These are phyloP conservation scores for Farysia itapuensis DNA, from an alignment of 1,284 basidiomycete genomes.

Conservation along the genomic window DNA sequence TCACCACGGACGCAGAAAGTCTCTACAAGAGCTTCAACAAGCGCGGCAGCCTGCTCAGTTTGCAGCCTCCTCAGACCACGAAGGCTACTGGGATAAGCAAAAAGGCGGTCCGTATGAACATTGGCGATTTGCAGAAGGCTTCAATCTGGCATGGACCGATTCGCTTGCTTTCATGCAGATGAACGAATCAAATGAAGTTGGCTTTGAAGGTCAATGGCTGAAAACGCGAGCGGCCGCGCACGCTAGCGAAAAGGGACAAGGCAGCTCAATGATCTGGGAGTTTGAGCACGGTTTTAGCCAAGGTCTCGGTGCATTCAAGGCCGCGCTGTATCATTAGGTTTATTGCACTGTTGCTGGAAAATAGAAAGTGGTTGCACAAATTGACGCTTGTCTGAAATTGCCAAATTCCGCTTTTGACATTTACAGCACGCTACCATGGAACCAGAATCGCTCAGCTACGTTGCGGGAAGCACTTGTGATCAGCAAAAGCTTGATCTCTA, in stretches of 20 bases:
- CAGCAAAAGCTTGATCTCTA: conserved; percentile 34
- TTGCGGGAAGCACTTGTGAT: conserved; percentile 7
- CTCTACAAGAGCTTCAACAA: conserved; percentile 14
- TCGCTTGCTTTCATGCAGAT: conserved; percentile 66
- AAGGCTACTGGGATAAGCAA: conserved; percentile 23
- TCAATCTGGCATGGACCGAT: conserved; percentile 72
- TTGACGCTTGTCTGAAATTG: too few species aligned
- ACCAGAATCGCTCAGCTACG: conserved; percentile 9
- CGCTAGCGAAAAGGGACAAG: conserved; percentile 60
- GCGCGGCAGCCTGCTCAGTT: conserved; percentile 16
- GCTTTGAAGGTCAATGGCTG: conserved; percentile 69
- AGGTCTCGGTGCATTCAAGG: conserved; percentile 59
- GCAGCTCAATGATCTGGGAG: conserved; percentile 57
- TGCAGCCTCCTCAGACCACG: conserved; percentile 11
- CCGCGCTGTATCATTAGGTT: conserved; percentile 16
- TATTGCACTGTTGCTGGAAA: too few species aligned
- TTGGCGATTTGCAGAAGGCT: conserved; percentile 71
- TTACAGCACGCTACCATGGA: too few species aligned
- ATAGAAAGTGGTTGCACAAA: too few species aligned
- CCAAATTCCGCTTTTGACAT: too few species aligned
- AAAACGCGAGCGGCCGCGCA: conserved; percentile 65
- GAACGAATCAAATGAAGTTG: conserved; percentile 65
- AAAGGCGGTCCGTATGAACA: conserved; percentile 66
- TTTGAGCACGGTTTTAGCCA: conserved; percentile 67
- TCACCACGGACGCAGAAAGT: conserved; percentile 15